These are phyloP conservation scores for Asclepias syriaca DNA, from an alignment of 257 asterid species.

Conservation along the genomic window DNA sequence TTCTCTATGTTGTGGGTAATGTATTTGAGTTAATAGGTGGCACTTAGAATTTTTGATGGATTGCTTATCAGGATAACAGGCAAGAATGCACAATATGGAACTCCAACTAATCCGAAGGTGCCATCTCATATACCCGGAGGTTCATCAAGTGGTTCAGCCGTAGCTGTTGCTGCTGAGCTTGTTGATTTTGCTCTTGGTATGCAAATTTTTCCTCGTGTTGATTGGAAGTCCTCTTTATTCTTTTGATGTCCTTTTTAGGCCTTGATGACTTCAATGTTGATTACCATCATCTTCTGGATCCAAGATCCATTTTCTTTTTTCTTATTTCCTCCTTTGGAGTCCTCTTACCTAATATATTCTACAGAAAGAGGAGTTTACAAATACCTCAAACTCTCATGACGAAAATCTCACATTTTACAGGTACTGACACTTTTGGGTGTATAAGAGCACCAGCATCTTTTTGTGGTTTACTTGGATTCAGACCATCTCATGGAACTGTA, in stretches of 20 bases:
- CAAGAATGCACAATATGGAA: slow-evolving; percentile 60
- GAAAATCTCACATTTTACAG: slow-evolving; percentile 32
- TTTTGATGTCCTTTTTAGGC: not conserved
- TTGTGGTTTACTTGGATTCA: slow-evolving; percentile 78
- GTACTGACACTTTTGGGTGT: slow-evolving; percentile 62
- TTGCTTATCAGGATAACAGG: slow-evolving; percentile 73
- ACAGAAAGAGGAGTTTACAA: not conserved
- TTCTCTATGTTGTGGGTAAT: not conserved
- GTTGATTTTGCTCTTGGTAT: slow-evolving; percentile 89
- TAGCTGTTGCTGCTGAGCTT: slow-evolving; percentile 75
- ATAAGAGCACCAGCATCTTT: slow-evolving; percentile 60
- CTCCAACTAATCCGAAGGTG: slow-evolving; percentile 73
- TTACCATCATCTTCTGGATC: not conserved
- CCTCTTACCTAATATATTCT: not conserved
- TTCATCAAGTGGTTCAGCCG: slow-evolving; percentile 91
- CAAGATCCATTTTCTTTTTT: not conserved
- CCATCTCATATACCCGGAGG: slow-evolving; percentile 88
- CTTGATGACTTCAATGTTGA: not conserved
- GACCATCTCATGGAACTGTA: slow-evolving; percentile 78
- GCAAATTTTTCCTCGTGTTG: slow-evolving; percentile 12
- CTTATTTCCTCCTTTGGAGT: not conserved
- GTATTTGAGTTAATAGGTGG: not conserved
- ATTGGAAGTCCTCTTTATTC: slow-evolving; percentile 5
- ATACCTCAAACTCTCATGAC: not conserved
- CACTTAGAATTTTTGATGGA: slow-evolving; percentile 13